phyloP scores from a whole-genome alignment of 768 basidiomycete genomes.

The Kwoniella sp. region DNA sequence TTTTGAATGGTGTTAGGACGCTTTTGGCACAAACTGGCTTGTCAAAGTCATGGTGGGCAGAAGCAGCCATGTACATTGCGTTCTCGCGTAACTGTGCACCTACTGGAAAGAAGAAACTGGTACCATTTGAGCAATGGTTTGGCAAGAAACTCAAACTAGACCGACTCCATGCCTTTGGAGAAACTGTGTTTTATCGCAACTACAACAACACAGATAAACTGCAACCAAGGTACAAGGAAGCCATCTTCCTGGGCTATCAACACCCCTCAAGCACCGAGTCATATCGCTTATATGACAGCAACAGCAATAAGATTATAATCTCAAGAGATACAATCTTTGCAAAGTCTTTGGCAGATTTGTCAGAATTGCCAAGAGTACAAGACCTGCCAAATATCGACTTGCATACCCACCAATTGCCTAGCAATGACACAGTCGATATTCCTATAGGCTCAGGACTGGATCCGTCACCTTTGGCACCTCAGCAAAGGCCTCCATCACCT shows the following conservation, averaged over 20 bases:
- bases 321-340: conserved; percentile 4
- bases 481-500: not conserved
- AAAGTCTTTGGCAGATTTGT: not conserved
- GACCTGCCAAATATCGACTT: not conserved
- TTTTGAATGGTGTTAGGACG: conserved; percentile 30
- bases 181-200: not conserved
- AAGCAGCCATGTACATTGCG: conserved; percentile 17
- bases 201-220: conserved; percentile 6
- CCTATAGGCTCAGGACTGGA: not conserved
- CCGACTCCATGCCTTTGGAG: conserved; percentile 8
- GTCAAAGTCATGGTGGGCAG: conserved; percentile 27
- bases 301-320: conserved; percentile 2
- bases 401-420: not conserved
- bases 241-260: conserved; percentile 4
- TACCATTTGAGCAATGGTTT: conserved; percentile 7
- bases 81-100: conserved; percentile 24
- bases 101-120: not conserved
- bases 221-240: conserved; percentile 2
- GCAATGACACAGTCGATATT: not conserved
- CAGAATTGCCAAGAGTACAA: not conserved
- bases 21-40: conserved; percentile 12
- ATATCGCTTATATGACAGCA: conserved; percentile 2
- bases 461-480: not conserved
- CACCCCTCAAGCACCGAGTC: not conserved
- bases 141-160: conserved; percentile 11